Base-by-base conservation (phyloP, 495 filamentous ascomycete genomes). In the Aspergillus ellipticus region DNA sequence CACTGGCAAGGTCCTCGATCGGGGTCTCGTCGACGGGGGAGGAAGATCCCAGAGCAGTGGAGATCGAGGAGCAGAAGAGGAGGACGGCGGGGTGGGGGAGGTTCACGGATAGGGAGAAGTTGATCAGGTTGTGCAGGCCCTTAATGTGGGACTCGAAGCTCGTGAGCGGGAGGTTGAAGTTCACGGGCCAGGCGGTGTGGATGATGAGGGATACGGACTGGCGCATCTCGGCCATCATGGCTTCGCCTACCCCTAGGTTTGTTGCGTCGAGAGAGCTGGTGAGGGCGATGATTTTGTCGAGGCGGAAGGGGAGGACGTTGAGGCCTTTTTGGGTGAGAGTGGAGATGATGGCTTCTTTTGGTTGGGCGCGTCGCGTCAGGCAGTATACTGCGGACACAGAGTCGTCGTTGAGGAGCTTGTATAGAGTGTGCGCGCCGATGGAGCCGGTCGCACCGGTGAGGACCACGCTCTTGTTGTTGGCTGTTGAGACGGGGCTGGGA, bases 361-460 rank as follows among this genome's bases (percentile, higher is more conserved):
- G 63, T 0, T 62, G 53, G 24, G 20, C 21, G 1, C 75, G 58
- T 9, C 83, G 74, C 8, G 81, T 79, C 20, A 86, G 71, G 53
- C 82, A 85, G 60, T 77, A 81, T 2, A 86, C 69, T 3, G 59
- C 63, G 0, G 65, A 66, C 22, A 85, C 69, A 0, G 67, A 65
- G 6, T 74, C 63, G 19, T 76, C 69, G 19, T 69, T 61, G 2
- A 81, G 60, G 11, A 86, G 73, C 47, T 75, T 71, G 43, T 68
- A 62, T 4, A 85, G 67, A 4, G 79, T 66, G 43, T 85, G 79
- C 0, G 80, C 77, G 17, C 84, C 83, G 16, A 86, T 75, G 26
- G 75, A 78, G 10, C 84, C 84, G 2, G 82, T 86, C 0, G 81
- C 76, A 16, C 84, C 84, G 1, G 84, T 86, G 16, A 86, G 68